A percentile compares a stretch with the other conserved stretches of the same genome.
Conservation (phyloP, 192 early-diverging fungal species). For the Phycomyces blakesleeanus region DNA sequence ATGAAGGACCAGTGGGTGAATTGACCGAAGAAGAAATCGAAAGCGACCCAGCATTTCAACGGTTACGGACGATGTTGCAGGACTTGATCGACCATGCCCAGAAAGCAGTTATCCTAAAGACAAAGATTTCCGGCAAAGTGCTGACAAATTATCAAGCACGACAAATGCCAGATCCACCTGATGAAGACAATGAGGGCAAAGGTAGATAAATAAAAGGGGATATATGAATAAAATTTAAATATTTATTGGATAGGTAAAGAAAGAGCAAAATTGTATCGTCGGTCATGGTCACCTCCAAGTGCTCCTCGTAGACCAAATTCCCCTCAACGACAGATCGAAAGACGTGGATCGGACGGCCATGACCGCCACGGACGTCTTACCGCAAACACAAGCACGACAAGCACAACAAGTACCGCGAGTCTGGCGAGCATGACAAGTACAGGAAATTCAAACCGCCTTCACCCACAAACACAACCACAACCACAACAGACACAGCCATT, state of each 20-base stretch:
- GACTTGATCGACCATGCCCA: constrained; percentile 9
- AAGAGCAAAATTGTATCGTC: background rate
- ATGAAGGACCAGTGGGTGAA: too few species aligned
- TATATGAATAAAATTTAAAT: too few species aligned
- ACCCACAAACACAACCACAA: too few species aligned
- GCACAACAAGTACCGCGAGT: too few species aligned
- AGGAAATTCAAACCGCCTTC: background rate
- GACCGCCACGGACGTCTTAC: background rate
- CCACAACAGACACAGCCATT: too few species aligned
- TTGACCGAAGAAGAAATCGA: constrained; percentile 5
- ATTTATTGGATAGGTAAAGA: constrained; percentile 1
- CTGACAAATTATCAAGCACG: constrained; percentile 2
- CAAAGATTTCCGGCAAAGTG: constrained; percentile 13
- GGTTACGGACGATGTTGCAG: constrained; percentile 9
- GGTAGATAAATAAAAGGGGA: too few species aligned
- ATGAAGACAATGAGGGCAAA: constrained; percentile 11
- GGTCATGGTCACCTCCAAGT: background rate
- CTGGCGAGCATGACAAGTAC: too few species aligned
- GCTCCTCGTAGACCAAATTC: background rate
- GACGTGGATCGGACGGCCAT: constrained; percentile 5
- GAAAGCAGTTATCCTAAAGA: constrained; percentile 8
- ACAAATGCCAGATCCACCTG: background rate
- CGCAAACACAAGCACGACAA: too few species aligned
- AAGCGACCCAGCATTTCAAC: constrained; percentile 5
- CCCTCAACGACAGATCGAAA: background rate